Evolutionary conservation across 345 rosid genomes (phyloP), one percentile per base, ranked within the genome.

Genomic region (Lepidium aucheri): DNA sequence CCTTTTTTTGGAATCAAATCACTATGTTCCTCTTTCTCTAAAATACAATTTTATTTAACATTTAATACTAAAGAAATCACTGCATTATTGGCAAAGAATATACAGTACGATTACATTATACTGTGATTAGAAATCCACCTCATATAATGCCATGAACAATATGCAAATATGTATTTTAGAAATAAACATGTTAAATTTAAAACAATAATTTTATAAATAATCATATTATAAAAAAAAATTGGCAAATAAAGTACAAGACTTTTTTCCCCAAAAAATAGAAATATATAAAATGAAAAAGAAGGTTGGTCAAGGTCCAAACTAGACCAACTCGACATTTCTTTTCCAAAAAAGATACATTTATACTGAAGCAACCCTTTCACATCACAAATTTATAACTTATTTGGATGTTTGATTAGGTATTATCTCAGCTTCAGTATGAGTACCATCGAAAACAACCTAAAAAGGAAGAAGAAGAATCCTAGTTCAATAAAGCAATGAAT

Each of bases 321-420:
- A 16, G 46, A 46, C 49, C 65, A 68, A 20, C 33, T 9, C 60
- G 12, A 13, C 11, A 10, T 40, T 10, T 28, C 2, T 7, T 50
- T 4, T 12, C 28, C 10, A 30, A 53, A 17, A 30, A 28, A 3
- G 40, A 26, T 52, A 32, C 41, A n/a, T 12, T 5, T 15, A 30
- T 15, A 8, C 43, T 6, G 43, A 5, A 34, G 64, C 39, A 22
- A 53, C 40, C 67, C 63, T 7, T 34, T 44, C 54, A 53, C 70
- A 67, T 67, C 64, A 28, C 64, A 56, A 35, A 67, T 45, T 15
- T 55, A 13, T 16, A 12, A 15, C 4, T 65, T 55, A 22, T 56
- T 46, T 67, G 72, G 64, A 56, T 35, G 64, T 36, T 46, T 14
- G 4, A 15, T 7, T 9, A 35, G 38, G 62, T 20, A 32, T n/a